phyloP scores from a whole-genome alignment of 805 yeast species.

The Starmera amethionina region DNA sequence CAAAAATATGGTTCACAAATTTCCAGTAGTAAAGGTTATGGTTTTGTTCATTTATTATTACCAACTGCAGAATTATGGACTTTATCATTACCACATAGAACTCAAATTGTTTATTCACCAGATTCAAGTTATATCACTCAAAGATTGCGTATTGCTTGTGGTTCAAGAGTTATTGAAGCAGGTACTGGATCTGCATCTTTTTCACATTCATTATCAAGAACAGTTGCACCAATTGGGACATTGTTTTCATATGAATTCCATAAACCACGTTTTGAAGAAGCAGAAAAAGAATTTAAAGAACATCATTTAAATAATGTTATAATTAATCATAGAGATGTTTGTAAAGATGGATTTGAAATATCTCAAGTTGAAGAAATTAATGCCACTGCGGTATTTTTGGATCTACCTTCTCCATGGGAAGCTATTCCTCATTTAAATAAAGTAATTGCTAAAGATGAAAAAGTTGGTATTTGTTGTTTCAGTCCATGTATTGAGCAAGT shows the following conservation, averaged over 20 bases:
- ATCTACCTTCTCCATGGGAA: conserved; percentile 94
- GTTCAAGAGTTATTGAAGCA: conserved; percentile 82
- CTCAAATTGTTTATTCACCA: conserved; percentile 95
- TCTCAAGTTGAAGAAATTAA: conserved; percentile 27
- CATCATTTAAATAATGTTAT: conserved; percentile 62
- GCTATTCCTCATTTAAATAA: conserved; percentile 67
- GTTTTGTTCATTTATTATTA: conserved; percentile 78
- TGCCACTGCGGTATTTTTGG: conserved; percentile 76
- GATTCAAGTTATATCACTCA: conserved; percentile 89
- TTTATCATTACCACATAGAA: conserved; percentile 88
- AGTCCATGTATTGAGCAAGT: conserved; percentile 98
- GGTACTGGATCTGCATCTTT: conserved; percentile 98
- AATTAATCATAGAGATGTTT: conserved; percentile 87
- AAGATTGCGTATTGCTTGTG: conserved; percentile 62
- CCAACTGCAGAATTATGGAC: conserved; percentile 98
- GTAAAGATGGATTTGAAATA: conserved; percentile 71
- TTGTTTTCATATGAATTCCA: conserved; percentile 89
- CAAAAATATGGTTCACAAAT: conserved; percentile 77
- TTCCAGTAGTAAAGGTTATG: conserved; percentile 62
- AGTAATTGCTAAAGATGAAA: conserved; percentile 44
- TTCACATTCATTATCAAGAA: conserved; percentile 84
- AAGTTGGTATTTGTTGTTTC: conserved; percentile 81
- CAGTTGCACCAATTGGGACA: conserved; percentile 44
- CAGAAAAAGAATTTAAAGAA: conserved; percentile 59
- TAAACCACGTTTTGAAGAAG: conserved; percentile 72